A percentile compares a stretch with the other conserved stretches of the same genome.
Evolutionary conservation across 192 early-diverging fungal genomes (phyloP).

Genomic region (Umbelopsis sp.): DNA sequence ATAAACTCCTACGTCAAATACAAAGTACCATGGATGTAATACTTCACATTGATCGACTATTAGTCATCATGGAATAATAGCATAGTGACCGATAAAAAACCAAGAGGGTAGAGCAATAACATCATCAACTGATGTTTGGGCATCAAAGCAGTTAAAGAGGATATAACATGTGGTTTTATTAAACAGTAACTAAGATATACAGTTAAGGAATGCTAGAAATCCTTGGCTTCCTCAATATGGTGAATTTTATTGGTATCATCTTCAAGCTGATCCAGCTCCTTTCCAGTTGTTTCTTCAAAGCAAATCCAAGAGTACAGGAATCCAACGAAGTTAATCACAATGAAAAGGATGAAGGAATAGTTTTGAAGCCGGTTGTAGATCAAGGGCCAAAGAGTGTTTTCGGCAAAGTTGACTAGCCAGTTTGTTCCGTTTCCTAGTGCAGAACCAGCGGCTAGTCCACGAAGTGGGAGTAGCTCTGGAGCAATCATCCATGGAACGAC

Average conservation of each 20-base stretch:
- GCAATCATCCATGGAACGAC: slow-evolving; percentile 83
- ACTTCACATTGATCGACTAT: no score
- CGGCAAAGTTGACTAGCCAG: slow-evolving; percentile 60
- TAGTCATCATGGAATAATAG: no score
- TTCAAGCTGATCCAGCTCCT: slow-evolving; percentile 27
- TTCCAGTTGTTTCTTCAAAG: slow-evolving; percentile 76
- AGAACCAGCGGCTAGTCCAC: slow-evolving; percentile 70
- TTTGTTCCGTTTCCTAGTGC: slow-evolving; percentile 75
- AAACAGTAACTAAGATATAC: neutral
- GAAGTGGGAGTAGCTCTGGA: slow-evolving; percentile 77
- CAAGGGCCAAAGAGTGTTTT: slow-evolving; percentile 43
- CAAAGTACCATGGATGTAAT: no score
- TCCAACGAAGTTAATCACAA: slow-evolving; percentile 61
- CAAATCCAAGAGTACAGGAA: slow-evolving; percentile 66
- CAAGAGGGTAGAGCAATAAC: no score
- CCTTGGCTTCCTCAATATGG: slow-evolving; percentile 22
- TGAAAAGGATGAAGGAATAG: slow-evolving; percentile 68
- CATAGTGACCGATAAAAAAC: no score
- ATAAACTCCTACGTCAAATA: no score
- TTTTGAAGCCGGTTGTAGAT: slow-evolving; percentile 35
- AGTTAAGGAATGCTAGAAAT: neutral
- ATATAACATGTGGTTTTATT: neutral
- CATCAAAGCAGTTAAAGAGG: no score
- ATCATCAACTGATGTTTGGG: no score
- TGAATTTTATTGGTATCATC: slow-evolving; percentile 24